Conservation (phyloP, 352 stramenopile genomes). For the Phytophthora pluvialis region DNA sequence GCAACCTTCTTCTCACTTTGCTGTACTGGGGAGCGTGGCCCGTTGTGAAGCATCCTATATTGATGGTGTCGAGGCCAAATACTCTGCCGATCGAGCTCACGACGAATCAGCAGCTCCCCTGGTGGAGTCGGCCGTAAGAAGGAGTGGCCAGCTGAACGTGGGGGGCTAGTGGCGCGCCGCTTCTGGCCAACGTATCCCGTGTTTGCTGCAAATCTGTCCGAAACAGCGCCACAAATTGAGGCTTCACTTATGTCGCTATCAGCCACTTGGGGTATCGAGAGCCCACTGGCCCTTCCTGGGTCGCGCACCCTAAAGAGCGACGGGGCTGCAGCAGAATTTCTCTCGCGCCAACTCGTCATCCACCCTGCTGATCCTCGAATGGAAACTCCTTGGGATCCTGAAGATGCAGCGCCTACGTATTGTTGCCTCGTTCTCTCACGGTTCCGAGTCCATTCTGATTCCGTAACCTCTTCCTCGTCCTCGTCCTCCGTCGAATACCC, state of each 20-base stretch:
- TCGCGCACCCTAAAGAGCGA: not conserved
- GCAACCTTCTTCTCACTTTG: slow-evolving; percentile 14
- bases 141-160: slow-evolving; percentile 1
- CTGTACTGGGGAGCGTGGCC: slow-evolving; percentile 3
- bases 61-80: slow-evolving; percentile 16
- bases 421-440: not conserved
- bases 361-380: not conserved
- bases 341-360: not conserved
- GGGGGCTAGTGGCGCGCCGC: not conserved
- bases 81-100: slow-evolving; percentile 2
- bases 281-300: not conserved
- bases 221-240: not conserved
- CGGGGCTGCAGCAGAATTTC: not conserved
- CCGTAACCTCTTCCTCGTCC: slow-evolving; percentile 1
- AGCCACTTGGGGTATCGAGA: not conserved
- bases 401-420: not conserved
- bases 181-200: slow-evolving; percentile 7
- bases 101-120: not conserved
- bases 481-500: slow-evolving; percentile 21
- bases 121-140: slow-evolving; percentile 8
- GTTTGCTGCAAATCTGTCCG: not conserved
- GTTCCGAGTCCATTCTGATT: not conserved
- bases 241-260: not conserved
- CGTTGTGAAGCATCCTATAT: slow-evolving; percentile 1
- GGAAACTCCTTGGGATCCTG: not conserved